phyloP scores from a whole-genome alignment of 495 filamentous ascomycete species.

The Lichina pygmaea region DNA sequence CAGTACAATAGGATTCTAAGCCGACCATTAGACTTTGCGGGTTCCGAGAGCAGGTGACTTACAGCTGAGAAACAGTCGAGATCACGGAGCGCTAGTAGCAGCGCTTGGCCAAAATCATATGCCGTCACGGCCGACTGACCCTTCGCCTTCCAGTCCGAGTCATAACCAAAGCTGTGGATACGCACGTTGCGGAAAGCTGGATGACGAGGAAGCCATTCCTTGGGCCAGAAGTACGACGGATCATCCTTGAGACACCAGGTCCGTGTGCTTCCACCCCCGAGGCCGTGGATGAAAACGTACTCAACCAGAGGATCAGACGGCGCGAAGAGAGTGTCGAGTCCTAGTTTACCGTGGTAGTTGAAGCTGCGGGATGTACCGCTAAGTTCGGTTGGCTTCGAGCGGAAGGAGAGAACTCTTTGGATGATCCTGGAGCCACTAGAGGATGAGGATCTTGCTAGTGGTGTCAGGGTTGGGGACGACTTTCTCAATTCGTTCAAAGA shows the following conservation, averaged over 20 bases:
- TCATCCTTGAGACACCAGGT: constrained; percentile 8
- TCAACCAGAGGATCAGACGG: not conserved
- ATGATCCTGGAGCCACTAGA: not conserved
- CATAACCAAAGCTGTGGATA: constrained; percentile 11
- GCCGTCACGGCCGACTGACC: constrained; percentile 6
- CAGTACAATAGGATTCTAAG: constrained; percentile 10
- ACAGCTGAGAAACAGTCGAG: not conserved
- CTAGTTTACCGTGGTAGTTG: not conserved
- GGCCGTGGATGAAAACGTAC: constrained; percentile 5
- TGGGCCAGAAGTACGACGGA: constrained; percentile 9
- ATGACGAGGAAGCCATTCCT: constrained; percentile 11
- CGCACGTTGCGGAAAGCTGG: constrained; percentile 8
- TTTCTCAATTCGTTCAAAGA: no score
- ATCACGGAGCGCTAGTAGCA: constrained; percentile 7
- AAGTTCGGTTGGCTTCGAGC: not conserved
- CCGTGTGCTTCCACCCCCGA: constrained; percentile 8
- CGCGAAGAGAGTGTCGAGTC: not conserved
- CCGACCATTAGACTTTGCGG: not conserved
- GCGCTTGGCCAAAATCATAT: constrained; percentile 9
- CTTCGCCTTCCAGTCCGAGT: constrained; percentile 7
- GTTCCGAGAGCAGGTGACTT: no score
- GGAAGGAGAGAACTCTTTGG: not conserved
- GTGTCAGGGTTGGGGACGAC: no score
- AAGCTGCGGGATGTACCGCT: not conserved
- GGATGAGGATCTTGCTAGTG: not conserved